Evolutionary conservation across 495 filamentous ascomycete species (phyloP).

Genomic region (Parathielavia appendiculata): DNA sequence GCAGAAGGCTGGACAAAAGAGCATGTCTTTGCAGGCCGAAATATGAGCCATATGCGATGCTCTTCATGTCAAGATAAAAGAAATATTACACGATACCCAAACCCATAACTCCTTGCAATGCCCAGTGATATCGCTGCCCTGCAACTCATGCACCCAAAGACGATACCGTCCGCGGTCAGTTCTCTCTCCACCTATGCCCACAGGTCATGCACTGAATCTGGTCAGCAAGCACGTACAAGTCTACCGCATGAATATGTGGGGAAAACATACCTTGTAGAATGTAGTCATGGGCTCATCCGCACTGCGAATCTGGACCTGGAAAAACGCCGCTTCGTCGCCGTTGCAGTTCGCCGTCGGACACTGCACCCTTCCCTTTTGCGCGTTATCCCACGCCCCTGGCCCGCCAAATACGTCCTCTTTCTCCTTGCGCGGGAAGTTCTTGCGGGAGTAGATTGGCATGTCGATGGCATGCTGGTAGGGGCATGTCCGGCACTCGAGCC

Average conservation of each 20-base stretch:
- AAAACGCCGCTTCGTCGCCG: constrained; percentile 79
- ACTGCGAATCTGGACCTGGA: constrained; percentile 94
- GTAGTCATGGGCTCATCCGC: constrained; percentile 98
- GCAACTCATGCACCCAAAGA: background rate
- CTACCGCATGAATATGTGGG: background rate
- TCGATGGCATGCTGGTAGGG: constrained; percentile 79
- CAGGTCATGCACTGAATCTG: constrained; percentile 54
- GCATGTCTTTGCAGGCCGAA: background rate
- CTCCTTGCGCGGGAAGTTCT: constrained; percentile 70
- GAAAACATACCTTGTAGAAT: constrained; percentile 73
- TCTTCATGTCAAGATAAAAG: constrained; percentile 1
- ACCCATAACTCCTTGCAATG: constrained; percentile 27
- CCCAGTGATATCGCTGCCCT: constrained; percentile 5
- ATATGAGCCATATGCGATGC: background rate
- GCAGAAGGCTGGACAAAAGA: background rate
- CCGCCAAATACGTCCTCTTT: constrained; percentile 90
- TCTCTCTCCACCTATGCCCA: constrained; percentile 54
- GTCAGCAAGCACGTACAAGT: background rate
- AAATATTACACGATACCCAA: constrained; percentile 12
- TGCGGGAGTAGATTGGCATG: constrained; percentile 69
- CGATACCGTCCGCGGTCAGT: constrained; percentile 27
- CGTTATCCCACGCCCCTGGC: constrained; percentile 80
- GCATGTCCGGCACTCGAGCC: constrained; percentile 89
- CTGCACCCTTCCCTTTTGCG: constrained; percentile 69
- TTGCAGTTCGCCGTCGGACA: constrained; percentile 72